Conservation (phyloP, 805 yeast genomes). For the Lipomyces oligophaga region DNA sequence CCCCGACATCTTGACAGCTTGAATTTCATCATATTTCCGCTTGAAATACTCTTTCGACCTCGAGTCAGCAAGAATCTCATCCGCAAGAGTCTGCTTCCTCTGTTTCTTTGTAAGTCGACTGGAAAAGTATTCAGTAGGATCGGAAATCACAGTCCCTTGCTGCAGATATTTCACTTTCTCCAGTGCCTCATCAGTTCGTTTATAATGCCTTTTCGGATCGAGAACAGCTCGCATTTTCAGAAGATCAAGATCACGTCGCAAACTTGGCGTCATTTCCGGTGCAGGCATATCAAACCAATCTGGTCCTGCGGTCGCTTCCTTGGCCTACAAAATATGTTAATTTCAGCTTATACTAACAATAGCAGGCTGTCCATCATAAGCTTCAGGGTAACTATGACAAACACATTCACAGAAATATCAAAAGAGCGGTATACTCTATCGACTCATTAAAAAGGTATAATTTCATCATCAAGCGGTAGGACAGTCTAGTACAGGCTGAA, state of each 20-base stretch:
- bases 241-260: conserved; percentile 72
- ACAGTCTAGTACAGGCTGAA: no score
- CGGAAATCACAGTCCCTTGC: conserved; percentile 82
- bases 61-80: conserved; percentile 73
- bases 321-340: conserved; percentile 17
- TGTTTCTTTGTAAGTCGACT: conserved; percentile 63
- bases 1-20: conserved; percentile 58
- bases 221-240: conserved; percentile 83
- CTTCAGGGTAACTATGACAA: conserved; percentile 35
- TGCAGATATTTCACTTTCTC: conserved; percentile 79
- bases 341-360: background rate
- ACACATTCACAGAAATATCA: conserved; percentile 15
- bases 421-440: conserved; percentile 21
- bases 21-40: conserved; percentile 78
- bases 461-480: no score
- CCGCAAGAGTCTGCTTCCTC: conserved; percentile 74
- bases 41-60: conserved; percentile 73
- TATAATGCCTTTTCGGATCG: conserved; percentile 94
- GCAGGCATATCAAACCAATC: conserved; percentile 81
- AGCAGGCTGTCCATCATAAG: background rate
- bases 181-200: conserved; percentile 44
- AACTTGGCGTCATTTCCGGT: conserved; percentile 64
- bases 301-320: conserved; percentile 46
- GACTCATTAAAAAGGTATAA: conserved; percentile 7
- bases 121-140: conserved; percentile 71